A percentile compares a stretch with the other conserved stretches of the same genome.
Conservation (phyloP, 2,329 filamentous ascomycete genomes). For the Sporothrix euskadiensis region DNA sequence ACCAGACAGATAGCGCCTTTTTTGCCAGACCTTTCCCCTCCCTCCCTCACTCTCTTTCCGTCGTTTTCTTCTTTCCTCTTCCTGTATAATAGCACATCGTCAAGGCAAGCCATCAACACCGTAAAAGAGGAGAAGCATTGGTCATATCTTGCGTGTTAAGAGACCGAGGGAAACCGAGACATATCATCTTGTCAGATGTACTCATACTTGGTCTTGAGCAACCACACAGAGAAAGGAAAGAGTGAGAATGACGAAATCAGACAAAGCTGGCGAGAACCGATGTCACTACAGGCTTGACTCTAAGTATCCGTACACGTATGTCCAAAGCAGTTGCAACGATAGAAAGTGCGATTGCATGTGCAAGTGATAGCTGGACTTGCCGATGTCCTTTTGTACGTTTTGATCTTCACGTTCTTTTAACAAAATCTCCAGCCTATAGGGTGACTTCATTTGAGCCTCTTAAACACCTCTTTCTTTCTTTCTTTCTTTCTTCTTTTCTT, state of each 20-base stretch:
- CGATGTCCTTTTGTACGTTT: not conserved
- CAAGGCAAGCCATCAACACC: not conserved
- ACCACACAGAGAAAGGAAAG: not conserved
- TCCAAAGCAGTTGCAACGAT: not conserved
- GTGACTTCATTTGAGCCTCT: constrained; percentile 26
- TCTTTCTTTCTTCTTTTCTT: too few relatives aligned
- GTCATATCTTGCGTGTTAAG: not conserved
- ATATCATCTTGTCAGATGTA: not conserved
- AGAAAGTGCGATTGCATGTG: not conserved
- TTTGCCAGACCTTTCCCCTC: not conserved
- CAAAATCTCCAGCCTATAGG: constrained; percentile 24
- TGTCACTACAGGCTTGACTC: not conserved
- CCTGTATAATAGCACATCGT: not conserved
- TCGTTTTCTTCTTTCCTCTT: not conserved
- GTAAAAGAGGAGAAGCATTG: not conserved
- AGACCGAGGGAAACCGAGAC: not conserved
- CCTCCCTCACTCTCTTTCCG: not conserved
- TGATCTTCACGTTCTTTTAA: not conserved
- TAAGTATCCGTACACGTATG: not conserved
- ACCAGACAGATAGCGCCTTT: not conserved
- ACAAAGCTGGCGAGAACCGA: not conserved
- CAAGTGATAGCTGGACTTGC: not conserved
- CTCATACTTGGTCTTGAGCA: not conserved
- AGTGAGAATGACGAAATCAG: not conserved
- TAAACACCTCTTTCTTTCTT: not conserved